Evolutionary conservation across 2,329 filamentous ascomycete species (phyloP), one percentile per base, ranked within the genome.

Genomic region (Beauveria brongniartii): DNA sequence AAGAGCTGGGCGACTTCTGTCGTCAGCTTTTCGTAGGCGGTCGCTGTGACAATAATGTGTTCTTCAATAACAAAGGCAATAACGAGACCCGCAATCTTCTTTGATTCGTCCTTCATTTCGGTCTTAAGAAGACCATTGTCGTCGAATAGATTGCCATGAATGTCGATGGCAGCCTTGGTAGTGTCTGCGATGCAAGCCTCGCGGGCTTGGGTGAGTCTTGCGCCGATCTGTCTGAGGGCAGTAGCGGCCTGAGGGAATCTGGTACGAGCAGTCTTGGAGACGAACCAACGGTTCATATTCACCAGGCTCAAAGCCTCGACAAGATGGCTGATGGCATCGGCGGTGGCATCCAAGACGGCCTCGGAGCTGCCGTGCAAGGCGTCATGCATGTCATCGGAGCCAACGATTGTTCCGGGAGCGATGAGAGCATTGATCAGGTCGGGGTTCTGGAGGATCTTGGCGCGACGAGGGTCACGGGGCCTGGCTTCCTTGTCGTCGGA

Each of bases 21-120:
- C 0, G 81, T 65, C 0, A 80, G 63, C 1, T 63, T 62, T 43
- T 77, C 72, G 5, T 72, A 68, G 0, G 71, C 66, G 0, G 30
- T 52, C 0, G 65, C 65, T n/a, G 64, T 61, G 5, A 55, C 68
- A 18, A 66, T 63, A 6, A 80, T 69, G 16, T 75, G 72, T 65
- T 81, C 78, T 58, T 81, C 77, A 8, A 79, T 70, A 4, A 80
- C 75, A 75, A 82, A 78, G 16, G 73, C 72, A 3, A 78, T 63
- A 2, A 79, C 69, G n/a, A 81, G 70, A 0, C 74, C 77, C 0
- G 71, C 68, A 2, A 80, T 61, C 8, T 69, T 66, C 0, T 69
- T 68, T 5, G 69, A 65, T 0, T 68, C 65, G 2, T 58, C 34
- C 10, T 66, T 63, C 3, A 67, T 66, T 0, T 69, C 61, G 1